Evolutionary conservation across 2,329 filamentous ascomycete genomes (phyloP), one percentile per base, ranked within the genome.

Genomic region (Ceratocystis ficicola): DNA sequence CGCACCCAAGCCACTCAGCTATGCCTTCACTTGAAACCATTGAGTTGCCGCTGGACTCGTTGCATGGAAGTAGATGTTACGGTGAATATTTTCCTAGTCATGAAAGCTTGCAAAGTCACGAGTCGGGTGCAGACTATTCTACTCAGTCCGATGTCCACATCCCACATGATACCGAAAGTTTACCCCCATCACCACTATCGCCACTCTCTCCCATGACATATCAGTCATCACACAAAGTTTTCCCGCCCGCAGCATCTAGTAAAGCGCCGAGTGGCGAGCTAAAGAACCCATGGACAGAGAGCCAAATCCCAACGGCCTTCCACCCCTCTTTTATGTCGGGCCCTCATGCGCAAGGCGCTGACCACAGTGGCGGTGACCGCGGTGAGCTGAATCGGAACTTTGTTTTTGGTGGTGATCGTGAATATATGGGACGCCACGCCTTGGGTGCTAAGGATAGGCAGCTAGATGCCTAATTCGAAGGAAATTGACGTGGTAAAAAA

Each of bases 41-140:
- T 12, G 44, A 63, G 36, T 52, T 46, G 6, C n/a, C 17, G 12
- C 32, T 30, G 32, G 17, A 20, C 10, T 76, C 3, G 77, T 8
- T 20, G 17, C 28, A 25, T 59, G 55, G 55, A n/a, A 59, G 55
- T n/a, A 22, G 55, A 36, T 28, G 36, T 30, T 10, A 59, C 28
- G 55, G 30, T 6, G 17, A n/a, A n/a, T 17, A 15, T 17, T 30
- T 28, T 32, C 17, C 52, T 59, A n/a, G 3, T 8, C 22, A 32
- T 15, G 15, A 52, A 10, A n/a, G 8, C 5, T 20, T 52, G n/a
- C n/a, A 8, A 52, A 57, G 15, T 25, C 25, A 32, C 36, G 36
- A 41, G 36, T 15, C 10, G 36, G 36, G 3, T 12, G 15, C 4
- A 41, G 36, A 41, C 12, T 12, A 59, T 36, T 15, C 55, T 36